These are phyloP conservation scores for Ophiostoma perfectum DNA, from an alignment of 2,329 filamentous ascomycete genomes.

Conservation along the genomic window DNA sequence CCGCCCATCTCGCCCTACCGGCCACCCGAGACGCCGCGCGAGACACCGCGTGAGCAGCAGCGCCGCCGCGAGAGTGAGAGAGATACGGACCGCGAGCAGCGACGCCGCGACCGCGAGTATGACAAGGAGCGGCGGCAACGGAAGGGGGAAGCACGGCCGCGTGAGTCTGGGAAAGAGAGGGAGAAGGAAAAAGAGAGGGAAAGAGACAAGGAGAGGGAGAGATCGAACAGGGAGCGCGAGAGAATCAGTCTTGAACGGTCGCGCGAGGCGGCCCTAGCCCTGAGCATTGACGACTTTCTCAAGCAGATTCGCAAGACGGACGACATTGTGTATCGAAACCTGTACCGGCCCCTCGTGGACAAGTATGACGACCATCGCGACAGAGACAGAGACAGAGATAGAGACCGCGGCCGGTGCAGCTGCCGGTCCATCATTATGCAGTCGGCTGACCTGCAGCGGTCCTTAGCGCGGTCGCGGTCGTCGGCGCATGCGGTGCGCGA, in stretches of 20 bases:
- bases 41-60: slow-evolving; percentile 2
- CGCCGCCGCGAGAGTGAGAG: not conserved
- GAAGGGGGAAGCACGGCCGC: not conserved
- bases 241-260: not conserved
- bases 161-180: not conserved
- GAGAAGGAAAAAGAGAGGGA: not conserved
- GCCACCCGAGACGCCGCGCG: not conserved
- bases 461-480: slow-evolving; percentile 12
- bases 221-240: not conserved
- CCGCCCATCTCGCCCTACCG: not conserved
- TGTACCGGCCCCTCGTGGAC: slow-evolving; percentile 13
- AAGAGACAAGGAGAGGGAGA: not conserved
- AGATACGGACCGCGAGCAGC: not conserved
- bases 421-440: slow-evolving; percentile 1
- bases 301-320: slow-evolving; percentile 19
- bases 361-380: not conserved
- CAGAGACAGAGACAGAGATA: not conserved
- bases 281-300: slow-evolving; percentile 20
- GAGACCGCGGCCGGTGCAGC: not conserved
- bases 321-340: slow-evolving; percentile 16
- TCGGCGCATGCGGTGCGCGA: slow-evolving; percentile 6
- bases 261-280: not conserved
- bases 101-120: not conserved
- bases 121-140: not conserved
- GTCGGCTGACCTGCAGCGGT: slow-evolving; percentile 12